Conservation (phyloP, 805 yeast genomes). For the Ogataea philodendri region DNA sequence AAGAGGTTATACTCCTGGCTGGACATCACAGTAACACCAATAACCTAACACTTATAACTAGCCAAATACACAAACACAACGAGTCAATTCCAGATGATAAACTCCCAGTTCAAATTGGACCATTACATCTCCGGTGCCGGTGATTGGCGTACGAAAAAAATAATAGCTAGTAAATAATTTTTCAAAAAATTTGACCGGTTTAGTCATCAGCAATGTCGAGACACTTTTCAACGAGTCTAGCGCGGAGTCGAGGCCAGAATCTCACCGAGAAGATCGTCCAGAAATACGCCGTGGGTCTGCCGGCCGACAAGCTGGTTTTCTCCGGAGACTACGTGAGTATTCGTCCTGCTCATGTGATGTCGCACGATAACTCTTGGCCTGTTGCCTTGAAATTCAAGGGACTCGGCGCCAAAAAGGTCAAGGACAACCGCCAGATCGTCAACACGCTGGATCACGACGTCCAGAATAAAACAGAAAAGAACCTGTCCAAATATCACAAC, state of each 20-base stretch:
- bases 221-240: conserved; percentile 19
- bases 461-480: conserved; percentile 87
- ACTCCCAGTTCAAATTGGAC: no score
- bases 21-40: conserved; percentile 1
- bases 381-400: conserved; percentile 96
- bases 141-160: conserved; percentile 8
- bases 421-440: conserved; percentile 87
- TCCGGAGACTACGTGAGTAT: conserved; percentile 95
- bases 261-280: conserved; percentile 95
- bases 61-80: no score
- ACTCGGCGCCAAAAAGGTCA: conserved; percentile 81
- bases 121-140: conserved; percentile 10
- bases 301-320: conserved; percentile 70
- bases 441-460: conserved; percentile 98
- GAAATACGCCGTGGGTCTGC: conserved; percentile 81
- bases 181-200: conserved; percentile 3
- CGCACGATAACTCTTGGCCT: conserved; percentile 99
- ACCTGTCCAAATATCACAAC: conserved; percentile 80
- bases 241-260: conserved; percentile 62
- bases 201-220: conserved; percentile 15
- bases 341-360: conserved; percentile 96
- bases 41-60: not conserved
- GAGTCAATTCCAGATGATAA: no score
- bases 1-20: conserved; percentile 7
- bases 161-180: conserved; percentile 3